These are phyloP conservation scores for Cladosporium sp. DNA, from an alignment of 2,329 filamentous ascomycete genomes.

Conservation along the genomic window DNA sequence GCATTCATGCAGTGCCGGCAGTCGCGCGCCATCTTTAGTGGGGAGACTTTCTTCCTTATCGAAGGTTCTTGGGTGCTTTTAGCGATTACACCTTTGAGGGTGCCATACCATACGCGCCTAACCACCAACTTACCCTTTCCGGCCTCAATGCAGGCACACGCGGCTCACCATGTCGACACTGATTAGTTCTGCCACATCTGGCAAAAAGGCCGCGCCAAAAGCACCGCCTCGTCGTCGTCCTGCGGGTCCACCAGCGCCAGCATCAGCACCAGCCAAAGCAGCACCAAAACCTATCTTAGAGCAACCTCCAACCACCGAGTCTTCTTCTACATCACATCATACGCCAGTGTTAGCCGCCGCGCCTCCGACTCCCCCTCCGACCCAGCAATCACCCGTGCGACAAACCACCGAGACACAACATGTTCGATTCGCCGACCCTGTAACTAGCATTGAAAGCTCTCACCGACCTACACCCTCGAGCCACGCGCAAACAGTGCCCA, in stretches of 20 bases:
- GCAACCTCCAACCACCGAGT: neutral
- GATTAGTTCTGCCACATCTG: slow-evolving; percentile 55
- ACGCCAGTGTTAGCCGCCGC: slow-evolving; percentile 20
- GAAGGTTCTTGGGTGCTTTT: neutral
- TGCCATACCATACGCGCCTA: neutral
- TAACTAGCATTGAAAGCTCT: slow-evolving; percentile 6
- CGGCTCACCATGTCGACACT: slow-evolving; percentile 44
- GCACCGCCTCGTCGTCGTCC: slow-evolving; percentile 44
- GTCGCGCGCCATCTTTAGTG: neutral
- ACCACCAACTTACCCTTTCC: neutral
- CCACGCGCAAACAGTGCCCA: neutral
- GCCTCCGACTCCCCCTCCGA: slow-evolving; percentile 21
- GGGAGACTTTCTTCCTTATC: neutral
- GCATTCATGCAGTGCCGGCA: neutral
- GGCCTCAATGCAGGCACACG: neutral
- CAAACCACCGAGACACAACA: slow-evolving; percentile 15
- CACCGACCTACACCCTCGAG: neutral
- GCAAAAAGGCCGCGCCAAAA: slow-evolving; percentile 52
- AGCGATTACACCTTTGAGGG: neutral
- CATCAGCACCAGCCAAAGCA: slow-evolving; percentile 23
- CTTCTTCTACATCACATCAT: slow-evolving; percentile 19
- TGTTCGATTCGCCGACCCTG: slow-evolving; percentile 17
- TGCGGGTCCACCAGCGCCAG: slow-evolving; percentile 11
- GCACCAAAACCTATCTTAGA: slow-evolving; percentile 20
- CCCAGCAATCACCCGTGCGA: slow-evolving; percentile 16